phyloP scores from a whole-genome alignment of 305 asterid species.

The Fraxinus albicans region DNA sequence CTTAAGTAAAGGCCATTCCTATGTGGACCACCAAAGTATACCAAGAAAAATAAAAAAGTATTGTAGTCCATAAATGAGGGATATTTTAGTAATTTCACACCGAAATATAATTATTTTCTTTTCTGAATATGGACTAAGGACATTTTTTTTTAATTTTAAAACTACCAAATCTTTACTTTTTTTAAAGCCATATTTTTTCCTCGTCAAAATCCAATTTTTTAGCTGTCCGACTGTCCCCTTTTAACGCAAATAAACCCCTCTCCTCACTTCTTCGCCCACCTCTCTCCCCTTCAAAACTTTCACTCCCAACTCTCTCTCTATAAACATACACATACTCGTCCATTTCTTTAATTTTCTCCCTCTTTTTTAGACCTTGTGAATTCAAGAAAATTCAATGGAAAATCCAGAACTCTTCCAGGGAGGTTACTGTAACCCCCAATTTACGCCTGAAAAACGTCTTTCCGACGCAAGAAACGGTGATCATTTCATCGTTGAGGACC shows the following conservation, averaged over 20 bases:
- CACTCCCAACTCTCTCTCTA: conserved; percentile 30
- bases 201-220: conserved; percentile 64
- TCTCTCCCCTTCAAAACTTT: conserved; percentile 32
- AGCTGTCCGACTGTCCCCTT: conserved; percentile 64
- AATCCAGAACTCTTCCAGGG: conserved; percentile 48
- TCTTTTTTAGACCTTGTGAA: neutral
- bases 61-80: neutral
- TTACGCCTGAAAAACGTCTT: conserved; percentile 36
- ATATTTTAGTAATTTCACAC: conserved; percentile 8
- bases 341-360: neutral
- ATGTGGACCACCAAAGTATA: conserved; percentile 47
- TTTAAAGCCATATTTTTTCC: conserved; percentile 69
- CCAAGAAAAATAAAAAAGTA: neutral
- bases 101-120: neutral
- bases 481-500: conserved; percentile 71
- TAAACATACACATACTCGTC: conserved; percentile 18
- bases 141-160: conserved; percentile 12
- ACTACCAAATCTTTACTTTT: conserved; percentile 27
- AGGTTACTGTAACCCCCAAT: conserved; percentile 36
- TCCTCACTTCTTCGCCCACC: conserved; percentile 44
- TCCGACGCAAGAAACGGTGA: conserved; percentile 45
- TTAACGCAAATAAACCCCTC: conserved; percentile 69
- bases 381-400: conserved; percentile 43
- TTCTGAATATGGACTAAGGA: neutral
- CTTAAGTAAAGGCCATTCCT: conserved; percentile 50